Evolutionary conservation across 1,284 basidiomycete genomes (phyloP).

Genomic region (Ceratobasidium sp.): DNA sequence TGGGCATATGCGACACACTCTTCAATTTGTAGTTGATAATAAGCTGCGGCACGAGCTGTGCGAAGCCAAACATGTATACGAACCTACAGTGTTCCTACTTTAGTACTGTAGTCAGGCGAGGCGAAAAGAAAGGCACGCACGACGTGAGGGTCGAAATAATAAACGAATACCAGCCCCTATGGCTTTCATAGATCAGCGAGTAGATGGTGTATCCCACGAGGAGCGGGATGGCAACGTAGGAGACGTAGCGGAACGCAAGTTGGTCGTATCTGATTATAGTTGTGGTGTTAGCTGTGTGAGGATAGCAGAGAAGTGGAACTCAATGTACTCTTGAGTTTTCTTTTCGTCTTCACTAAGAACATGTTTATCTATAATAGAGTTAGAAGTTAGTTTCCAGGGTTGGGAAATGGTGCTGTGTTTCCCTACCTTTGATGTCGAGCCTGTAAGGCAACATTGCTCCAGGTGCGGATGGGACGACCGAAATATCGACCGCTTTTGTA

Average conservation of each 20-base stretch:
- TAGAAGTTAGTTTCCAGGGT: constrained; percentile 4
- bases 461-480: constrained; percentile 69
- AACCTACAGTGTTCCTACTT: constrained; percentile 70
- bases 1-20: constrained; percentile 93
- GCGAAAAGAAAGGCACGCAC: constrained; percentile 13
- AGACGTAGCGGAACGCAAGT: constrained; percentile 91
- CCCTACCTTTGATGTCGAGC: constrained; percentile 81
- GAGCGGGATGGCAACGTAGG: constrained; percentile 86
- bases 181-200: constrained; percentile 89
- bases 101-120: too few relatives aligned
- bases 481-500: constrained; percentile 90
- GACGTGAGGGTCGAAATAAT: constrained; percentile 73
- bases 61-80: constrained; percentile 97
- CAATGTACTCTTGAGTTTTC: constrained; percentile 91
- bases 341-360: constrained; percentile 94
- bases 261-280: constrained; percentile 75
- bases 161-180: constrained; percentile 96
- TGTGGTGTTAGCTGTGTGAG: constrained; percentile 51
- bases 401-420: neutral
- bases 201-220: constrained; percentile 91
- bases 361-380: constrained; percentile 80
- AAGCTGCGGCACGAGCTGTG: constrained; percentile 91
- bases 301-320: constrained; percentile 54
- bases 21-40: constrained; percentile 98
- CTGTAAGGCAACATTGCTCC: constrained; percentile 83